Evolutionary conservation across 192 early-diverging fungal species (phyloP).

Genomic region (Jimgerdemannia flammicorona): DNA sequence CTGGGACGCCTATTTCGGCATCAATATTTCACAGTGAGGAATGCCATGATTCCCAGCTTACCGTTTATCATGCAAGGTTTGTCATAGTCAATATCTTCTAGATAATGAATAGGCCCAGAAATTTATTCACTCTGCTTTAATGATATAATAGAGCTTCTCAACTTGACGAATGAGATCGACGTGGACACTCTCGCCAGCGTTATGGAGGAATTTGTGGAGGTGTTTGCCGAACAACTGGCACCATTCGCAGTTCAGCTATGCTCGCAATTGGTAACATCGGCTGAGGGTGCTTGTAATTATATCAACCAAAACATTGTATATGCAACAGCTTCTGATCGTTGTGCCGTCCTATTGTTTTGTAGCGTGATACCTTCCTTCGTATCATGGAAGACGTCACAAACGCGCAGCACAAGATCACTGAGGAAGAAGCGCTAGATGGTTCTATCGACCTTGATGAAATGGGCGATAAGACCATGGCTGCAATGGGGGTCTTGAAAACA

Average conservation of each 20-base stretch:
- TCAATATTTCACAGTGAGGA: constrained; percentile 38
- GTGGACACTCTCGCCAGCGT: constrained; percentile 82
- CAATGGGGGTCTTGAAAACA: constrained; percentile 87
- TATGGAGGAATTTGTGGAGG: constrained; percentile 90
- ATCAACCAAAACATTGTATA: background rate
- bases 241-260: constrained; percentile 92
- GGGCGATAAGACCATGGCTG: constrained; percentile 85
- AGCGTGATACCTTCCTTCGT: constrained; percentile 82
- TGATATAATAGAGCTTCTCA: constrained; percentile 46
- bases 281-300: constrained; percentile 3
- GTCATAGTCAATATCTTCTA: constrained; percentile 2
- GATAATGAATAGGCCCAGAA: constrained; percentile 2
- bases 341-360: background rate
- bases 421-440: constrained; percentile 43
- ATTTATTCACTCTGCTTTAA: constrained; percentile 3
- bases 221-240: constrained; percentile 84
- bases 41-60: constrained; percentile 76
- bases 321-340: too few relatives aligned
- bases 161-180: constrained; percentile 90
- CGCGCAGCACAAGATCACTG: constrained; percentile 29
- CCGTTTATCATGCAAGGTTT: constrained; percentile 78
- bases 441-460: constrained; percentile 53
- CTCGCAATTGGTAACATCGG: constrained; percentile 60
- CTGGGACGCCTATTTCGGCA: too few relatives aligned
- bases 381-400: constrained; percentile 72